Evolutionary conservation across 164 flowering plant genomes (phyloP).

Genomic region (Magnolia kwangsiensis): DNA sequence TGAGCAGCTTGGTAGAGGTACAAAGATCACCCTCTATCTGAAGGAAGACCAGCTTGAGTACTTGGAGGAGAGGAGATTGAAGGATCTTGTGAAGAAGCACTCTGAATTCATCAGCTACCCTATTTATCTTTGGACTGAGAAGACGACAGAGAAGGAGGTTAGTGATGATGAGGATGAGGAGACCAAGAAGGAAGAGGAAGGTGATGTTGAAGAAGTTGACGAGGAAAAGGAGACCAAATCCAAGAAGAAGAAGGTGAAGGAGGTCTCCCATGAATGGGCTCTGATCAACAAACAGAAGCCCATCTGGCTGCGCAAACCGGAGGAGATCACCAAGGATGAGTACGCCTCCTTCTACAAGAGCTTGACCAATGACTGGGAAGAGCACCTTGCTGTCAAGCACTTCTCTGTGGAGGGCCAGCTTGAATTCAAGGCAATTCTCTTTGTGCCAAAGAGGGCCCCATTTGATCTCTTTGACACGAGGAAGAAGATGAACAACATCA

Average conservation of each 20-base stretch:
- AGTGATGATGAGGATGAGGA: slow-evolving; percentile 48
- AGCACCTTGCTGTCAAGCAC: slow-evolving; percentile 54
- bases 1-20: slow-evolving; percentile 19
- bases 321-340: slow-evolving; percentile 61
- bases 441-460: slow-evolving; percentile 58
- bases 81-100: slow-evolving; percentile 62
- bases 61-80: slow-evolving; percentile 52
- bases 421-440: slow-evolving; percentile 57
- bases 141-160: slow-evolving; percentile 57
- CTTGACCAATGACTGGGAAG: slow-evolving; percentile 65
- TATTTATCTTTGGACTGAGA: slow-evolving; percentile 55
- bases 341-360: slow-evolving; percentile 69
- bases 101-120: slow-evolving; percentile 67
- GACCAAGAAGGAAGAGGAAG: slow-evolving; percentile 44
- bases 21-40: slow-evolving; percentile 19
- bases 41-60: slow-evolving; percentile 43
- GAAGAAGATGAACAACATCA: slow-evolving; percentile 66
- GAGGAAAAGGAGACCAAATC: slow-evolving; percentile 49
- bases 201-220: slow-evolving; percentile 47
- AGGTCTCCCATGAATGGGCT: slow-evolving; percentile 57
- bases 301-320: slow-evolving; percentile 59
- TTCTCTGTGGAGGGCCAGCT: slow-evolving; percentile 70
- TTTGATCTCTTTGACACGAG: slow-evolving; percentile 60
- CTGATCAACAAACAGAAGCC: slow-evolving; percentile 56
- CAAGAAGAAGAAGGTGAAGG: slow-evolving; percentile 58